phyloP scores from a whole-genome alignment of 2,329 filamentous ascomycete genomes.

The Capronia epimyces region DNA sequence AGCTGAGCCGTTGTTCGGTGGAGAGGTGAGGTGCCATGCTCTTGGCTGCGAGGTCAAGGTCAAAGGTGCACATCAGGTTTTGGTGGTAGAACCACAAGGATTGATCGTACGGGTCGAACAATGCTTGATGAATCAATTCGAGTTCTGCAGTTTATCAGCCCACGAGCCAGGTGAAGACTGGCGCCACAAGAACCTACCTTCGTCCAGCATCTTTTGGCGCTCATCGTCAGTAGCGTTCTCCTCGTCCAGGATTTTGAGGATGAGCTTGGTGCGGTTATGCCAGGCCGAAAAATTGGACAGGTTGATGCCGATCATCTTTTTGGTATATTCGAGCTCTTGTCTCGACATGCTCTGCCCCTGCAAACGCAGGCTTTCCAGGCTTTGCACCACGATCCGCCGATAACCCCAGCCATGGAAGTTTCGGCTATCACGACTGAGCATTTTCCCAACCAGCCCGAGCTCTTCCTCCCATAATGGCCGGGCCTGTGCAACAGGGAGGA shows the following conservation, averaged over 20 bases:
- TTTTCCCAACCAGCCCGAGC: conserved; percentile 74
- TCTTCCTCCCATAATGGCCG: conserved; percentile 76
- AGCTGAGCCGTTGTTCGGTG: conserved; percentile 56
- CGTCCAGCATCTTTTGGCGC: conserved; percentile 64
- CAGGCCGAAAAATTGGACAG: conserved; percentile 96
- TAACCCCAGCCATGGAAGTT: conserved; percentile 99
- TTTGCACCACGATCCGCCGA: conserved; percentile 68
- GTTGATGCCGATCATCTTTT: conserved; percentile 75
- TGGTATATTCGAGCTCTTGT: conserved; percentile 82
- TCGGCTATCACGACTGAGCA: conserved; percentile 77
- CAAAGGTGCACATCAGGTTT: conserved; percentile 68
- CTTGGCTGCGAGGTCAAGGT: conserved; percentile 45
- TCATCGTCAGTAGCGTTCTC: conserved; percentile 58
- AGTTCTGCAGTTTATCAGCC: conserved; percentile 53
- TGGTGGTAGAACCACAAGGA: conserved; percentile 97
- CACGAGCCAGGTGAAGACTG: not conserved
- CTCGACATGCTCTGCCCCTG: conserved; percentile 63
- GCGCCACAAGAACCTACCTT: conserved; percentile 48
- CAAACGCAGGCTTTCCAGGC: conserved; percentile 58
- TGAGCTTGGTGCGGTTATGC: conserved; percentile 83
- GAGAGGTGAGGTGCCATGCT: conserved; percentile 62
- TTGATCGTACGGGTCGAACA: conserved; percentile 90
- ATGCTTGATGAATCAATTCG: conserved; percentile 64
- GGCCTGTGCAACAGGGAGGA: conserved; percentile 54
- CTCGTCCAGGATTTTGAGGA: conserved; percentile 68